Conservation (phyloP, 495 filamentous ascomycete species). For the Penicillium riverlandense region DNA sequence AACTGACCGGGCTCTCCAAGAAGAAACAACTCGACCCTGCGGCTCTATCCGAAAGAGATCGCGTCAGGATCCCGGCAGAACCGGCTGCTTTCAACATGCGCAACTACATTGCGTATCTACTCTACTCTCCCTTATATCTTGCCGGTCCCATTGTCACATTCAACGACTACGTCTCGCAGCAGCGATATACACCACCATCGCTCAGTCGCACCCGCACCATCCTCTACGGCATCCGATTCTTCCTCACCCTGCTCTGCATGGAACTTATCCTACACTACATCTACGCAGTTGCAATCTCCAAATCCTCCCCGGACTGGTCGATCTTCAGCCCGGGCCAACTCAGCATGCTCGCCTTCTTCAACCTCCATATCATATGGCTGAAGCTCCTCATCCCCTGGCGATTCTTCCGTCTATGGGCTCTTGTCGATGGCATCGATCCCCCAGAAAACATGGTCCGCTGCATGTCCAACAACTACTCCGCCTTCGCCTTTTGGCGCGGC, state of each 20-base stretch:
- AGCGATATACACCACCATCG: slow-evolving; percentile 60
- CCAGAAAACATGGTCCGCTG: slow-evolving; percentile 98
- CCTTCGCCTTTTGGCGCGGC: slow-evolving; percentile 86
- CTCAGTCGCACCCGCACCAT: slow-evolving; percentile 60
- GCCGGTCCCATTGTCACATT: slow-evolving; percentile 92
- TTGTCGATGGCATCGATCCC: slow-evolving; percentile 85
- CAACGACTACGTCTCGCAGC: slow-evolving; percentile 95
- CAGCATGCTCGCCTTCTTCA: slow-evolving; percentile 89
- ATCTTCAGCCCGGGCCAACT: slow-evolving; percentile 84
- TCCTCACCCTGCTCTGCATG: slow-evolving; percentile 77
- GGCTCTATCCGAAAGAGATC: slow-evolving; percentile 78
- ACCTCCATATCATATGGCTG: slow-evolving; percentile 95
- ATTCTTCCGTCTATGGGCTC: slow-evolving; percentile 91
- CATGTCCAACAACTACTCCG: slow-evolving; percentile 90
- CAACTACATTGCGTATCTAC: slow-evolving; percentile 79
- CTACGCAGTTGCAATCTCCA: slow-evolving; percentile 89
- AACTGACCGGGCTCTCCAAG: slow-evolving; percentile 65
- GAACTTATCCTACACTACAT: slow-evolving; percentile 90
- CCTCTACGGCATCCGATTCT: slow-evolving; percentile 79
- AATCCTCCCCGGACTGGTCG: slow-evolving; percentile 69
- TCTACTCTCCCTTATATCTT: slow-evolving; percentile 91
- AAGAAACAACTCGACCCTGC: slow-evolving; percentile 94
- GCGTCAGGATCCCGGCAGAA: slow-evolving; percentile 67
- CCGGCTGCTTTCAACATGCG: slow-evolving; percentile 62
- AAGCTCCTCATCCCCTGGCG: slow-evolving; percentile 96